A percentile compares a stretch with the other conserved stretches of the same genome.
Conservation (phyloP, 208 protist genomes). For the Leishmania guyanensis region DNA sequence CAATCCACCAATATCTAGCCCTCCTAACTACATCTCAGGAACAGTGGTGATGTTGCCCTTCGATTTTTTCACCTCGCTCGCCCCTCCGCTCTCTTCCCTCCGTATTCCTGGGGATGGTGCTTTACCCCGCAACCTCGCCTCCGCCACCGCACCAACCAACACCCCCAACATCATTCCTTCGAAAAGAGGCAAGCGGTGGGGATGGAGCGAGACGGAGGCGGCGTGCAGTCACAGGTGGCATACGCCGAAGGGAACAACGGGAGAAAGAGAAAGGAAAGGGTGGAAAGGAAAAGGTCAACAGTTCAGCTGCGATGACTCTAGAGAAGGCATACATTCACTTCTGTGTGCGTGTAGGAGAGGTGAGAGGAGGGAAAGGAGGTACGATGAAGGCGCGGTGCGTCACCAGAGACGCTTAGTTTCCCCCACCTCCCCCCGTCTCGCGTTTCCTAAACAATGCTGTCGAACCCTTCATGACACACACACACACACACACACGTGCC, state of each 20-base stretch:
- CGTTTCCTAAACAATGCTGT: neutral
- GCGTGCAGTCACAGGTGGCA: neutral
- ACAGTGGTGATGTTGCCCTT: conserved; percentile 10
- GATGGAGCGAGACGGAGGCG: neutral
- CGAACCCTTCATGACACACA: neutral
- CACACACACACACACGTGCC: neutral
- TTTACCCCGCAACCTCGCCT: neutral
- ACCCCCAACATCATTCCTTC: neutral
- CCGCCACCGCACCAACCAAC: neutral
- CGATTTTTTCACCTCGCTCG: neutral
- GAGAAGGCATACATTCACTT: conserved; percentile 5
- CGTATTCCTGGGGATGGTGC: neutral
- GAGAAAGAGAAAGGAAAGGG: neutral
- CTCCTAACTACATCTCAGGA: conserved; percentile 33
- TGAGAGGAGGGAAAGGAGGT: neutral
- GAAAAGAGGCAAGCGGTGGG: neutral
- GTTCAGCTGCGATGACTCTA: conserved; percentile 35
- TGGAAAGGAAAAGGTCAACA: neutral
- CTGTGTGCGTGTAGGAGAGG: neutral
- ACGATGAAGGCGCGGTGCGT: neutral
- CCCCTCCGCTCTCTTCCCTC: neutral
- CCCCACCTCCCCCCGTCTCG: neutral
- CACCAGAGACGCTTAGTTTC: neutral
- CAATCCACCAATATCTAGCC: conserved; percentile 9
- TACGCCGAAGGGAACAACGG: neutral